Percentiles rank a stretch among this genome's conserved stretches.
Conservation (phyloP, 225 moss, liverwort and hornwort genomes). For the Neckera pumila region DNA sequence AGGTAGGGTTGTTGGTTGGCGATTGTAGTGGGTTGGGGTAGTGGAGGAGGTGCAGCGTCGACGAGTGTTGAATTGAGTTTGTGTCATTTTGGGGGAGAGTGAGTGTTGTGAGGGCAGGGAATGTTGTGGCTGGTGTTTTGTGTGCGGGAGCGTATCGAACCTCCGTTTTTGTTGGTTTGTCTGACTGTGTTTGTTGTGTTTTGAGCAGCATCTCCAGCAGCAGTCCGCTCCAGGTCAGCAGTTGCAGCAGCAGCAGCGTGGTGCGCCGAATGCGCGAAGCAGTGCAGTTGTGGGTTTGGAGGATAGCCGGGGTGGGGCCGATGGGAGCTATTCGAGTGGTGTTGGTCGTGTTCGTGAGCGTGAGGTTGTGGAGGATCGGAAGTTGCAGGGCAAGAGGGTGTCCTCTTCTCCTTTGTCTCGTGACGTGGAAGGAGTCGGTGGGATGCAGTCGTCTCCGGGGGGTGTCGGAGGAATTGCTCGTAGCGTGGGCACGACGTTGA, state of each 20-base stretch:
- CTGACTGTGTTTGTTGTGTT: not conserved
- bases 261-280: conserved; percentile 19
- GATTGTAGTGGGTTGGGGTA: not conserved
- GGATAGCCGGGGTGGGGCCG: conserved; percentile 26
- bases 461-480: conserved; percentile 19
- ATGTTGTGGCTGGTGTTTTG: too few species aligned
- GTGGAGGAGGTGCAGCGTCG: not conserved
- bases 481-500: conserved; percentile 48
- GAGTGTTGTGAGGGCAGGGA: not conserved
- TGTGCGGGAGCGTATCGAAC: not conserved
- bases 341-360: conserved; percentile 33
- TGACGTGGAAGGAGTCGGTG: conserved; percentile 32
- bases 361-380: conserved; percentile 47
- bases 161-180: not conserved
- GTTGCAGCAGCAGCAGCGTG: not conserved
- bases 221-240: not conserved
- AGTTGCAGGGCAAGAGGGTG: conserved; percentile 30
- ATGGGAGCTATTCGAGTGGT: conserved; percentile 28
- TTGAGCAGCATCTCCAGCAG: conserved; percentile 14
- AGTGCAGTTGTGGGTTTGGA: conserved; percentile 10
- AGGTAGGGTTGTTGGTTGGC: not conserved
- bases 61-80: not conserved
- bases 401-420: conserved; percentile 10
- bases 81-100: not conserved
- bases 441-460: conserved; percentile 18